Percentiles rank a stretch among this genome's conserved stretches.
Conservation (phyloP, 2,329 filamentous ascomycete genomes). For the Tolypocladium album region DNA sequence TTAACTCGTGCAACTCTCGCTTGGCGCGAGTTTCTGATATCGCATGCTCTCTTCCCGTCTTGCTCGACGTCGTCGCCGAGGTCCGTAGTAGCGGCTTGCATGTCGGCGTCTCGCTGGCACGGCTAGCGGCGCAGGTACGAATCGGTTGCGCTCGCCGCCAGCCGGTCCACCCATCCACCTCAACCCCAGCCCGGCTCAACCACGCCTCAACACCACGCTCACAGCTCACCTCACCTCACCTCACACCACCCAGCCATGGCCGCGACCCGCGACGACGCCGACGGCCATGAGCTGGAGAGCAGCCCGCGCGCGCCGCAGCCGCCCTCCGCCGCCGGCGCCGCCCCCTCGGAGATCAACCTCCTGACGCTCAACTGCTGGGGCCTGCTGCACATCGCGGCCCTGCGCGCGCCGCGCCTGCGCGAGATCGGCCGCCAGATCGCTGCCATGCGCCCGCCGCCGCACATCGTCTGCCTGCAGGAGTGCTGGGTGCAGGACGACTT, state of each 20-base stretch:
- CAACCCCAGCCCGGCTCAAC: background rate
- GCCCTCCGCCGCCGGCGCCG: background rate
- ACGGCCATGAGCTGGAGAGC: background rate
- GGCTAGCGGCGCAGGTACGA: too few species aligned
- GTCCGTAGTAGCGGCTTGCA: background rate
- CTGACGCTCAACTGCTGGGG: slow-evolving; percentile 97
- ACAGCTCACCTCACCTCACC: background rate
- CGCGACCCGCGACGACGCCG: background rate
- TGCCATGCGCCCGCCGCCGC: slow-evolving; percentile 52
- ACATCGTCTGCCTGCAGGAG: slow-evolving; percentile 91
- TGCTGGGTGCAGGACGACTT: slow-evolving; percentile 88
- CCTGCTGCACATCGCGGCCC: slow-evolving; percentile 72
- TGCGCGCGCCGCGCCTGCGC: slow-evolving; percentile 64
- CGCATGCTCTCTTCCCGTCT: background rate
- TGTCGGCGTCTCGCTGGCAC: too few species aligned
- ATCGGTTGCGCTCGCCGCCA: background rate
- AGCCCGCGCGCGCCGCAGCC: background rate
- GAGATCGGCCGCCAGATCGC: slow-evolving; percentile 81
- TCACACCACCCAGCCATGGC: background rate
- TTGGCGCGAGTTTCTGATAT: background rate
- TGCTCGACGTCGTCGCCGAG: background rate
- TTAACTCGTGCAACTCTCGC: background rate
- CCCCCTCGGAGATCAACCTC: slow-evolving; percentile 57
- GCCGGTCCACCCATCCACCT: background rate
- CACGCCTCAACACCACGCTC: background rate